Base-by-base conservation (phyloP, 768 basidiomycete species). In the Phanerochaete carnosa region DNA sequence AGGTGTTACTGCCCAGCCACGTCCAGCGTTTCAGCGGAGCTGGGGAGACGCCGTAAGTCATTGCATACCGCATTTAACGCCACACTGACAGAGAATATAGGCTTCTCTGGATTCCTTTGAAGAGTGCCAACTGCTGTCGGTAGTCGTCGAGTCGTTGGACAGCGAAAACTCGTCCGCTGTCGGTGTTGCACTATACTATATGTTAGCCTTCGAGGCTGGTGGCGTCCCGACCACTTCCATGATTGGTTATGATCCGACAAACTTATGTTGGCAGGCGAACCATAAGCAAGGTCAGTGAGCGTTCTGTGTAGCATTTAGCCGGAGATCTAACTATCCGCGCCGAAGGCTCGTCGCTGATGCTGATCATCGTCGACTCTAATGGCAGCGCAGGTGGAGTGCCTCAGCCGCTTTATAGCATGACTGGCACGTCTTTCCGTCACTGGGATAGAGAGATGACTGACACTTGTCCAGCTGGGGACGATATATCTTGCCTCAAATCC, bases 281-380 rank as follows among this genome's bases (percentile, higher is more conserved):
- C 72, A 78, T 67, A 72, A 70, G 50, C 64, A 68, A 59, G 80
- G 82, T 81, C 58, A 51, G 78, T 69, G 28, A 29, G 29, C 30
- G 26, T 50, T 28, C 26, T 33, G 8, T 9, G 25, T 49, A 4
- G 16, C 8, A 19, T 43, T 43, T n/a, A n/a, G n/a, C 11, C 19
- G 39, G 19, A 8, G 19, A 35, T 35, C 29, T 53, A 12, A 23
- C 5, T 32, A 30, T 19, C 22, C 33, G 22, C 39, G 46, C 59
- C 33, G 52, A 35, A 85, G 84, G 76, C n/a, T 71, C 79, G 8
- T 66, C 69, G 29, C 63, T 84, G 23, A 57, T 82, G 28, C 66
- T 84, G n/a, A 74, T 69, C 23, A 74, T 83, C 22, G 72, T 80
- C 12, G 80, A 84, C 65, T 70, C 80, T 6, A 69, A 72, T 11